Conservation (phyloP, 495 filamentous ascomycete genomes). For the Lophiotrema nucula region DNA sequence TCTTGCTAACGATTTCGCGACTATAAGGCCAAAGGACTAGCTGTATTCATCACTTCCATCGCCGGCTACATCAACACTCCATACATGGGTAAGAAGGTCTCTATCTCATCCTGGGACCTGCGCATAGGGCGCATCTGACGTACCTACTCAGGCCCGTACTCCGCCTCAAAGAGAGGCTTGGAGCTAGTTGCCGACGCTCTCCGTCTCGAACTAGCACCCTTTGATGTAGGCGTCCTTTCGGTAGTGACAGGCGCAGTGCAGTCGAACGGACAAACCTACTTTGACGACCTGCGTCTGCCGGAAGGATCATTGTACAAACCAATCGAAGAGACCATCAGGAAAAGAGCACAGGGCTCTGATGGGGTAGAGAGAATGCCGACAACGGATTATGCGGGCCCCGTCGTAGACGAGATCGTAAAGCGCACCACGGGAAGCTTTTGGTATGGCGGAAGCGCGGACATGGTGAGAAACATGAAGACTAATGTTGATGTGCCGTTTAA, state of each 20-base stretch:
- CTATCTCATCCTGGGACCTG: not conserved
- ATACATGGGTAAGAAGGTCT: conserved; percentile 1
- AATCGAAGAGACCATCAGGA: not conserved
- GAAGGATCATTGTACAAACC: conserved; percentile 9
- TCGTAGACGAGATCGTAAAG: conserved; percentile 2
- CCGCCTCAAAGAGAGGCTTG: conserved; percentile 4
- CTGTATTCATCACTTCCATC: conserved; percentile 1
- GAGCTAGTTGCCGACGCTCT: conserved; percentile 14
- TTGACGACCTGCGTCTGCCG: conserved; percentile 6
- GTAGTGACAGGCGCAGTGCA: conserved; percentile 9
- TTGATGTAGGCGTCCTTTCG: conserved; percentile 1
- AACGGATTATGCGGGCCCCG: conserved; percentile 2
- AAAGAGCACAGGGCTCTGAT: conserved; percentile 1
- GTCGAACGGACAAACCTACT: conserved; percentile 9
- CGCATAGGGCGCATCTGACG: not conserved
- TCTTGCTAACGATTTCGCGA: not conserved
- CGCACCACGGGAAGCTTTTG: conserved; percentile 2
- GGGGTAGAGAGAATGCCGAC: conserved; percentile 6
- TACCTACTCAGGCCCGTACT: conserved; percentile 1
- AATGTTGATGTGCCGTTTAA: not conserved
- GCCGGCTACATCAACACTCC: conserved; percentile 2
- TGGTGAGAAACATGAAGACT: not conserved
- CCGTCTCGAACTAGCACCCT: conserved; percentile 13
- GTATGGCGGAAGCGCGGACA: conserved; percentile 9
- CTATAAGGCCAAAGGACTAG: conserved; percentile 1